phyloP scores from a whole-genome alignment of 805 yeast species.

The Metschnikowia corniflorae region DNA sequence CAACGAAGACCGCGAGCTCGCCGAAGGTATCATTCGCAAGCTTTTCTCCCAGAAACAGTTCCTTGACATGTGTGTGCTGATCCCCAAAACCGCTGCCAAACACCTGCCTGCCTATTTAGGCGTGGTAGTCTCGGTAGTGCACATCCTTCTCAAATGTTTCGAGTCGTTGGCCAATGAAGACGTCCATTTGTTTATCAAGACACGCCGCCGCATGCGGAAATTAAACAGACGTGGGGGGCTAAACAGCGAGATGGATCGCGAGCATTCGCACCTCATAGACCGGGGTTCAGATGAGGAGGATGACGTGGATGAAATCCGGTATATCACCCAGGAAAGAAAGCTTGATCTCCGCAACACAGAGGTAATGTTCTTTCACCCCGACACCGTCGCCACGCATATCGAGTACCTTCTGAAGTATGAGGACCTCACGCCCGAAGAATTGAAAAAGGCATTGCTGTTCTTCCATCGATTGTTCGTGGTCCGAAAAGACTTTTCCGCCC shows the following conservation, averaged over 20 bases:
- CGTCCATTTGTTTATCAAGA: slow-evolving; percentile 44
- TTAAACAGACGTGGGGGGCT: slow-evolving; percentile 23
- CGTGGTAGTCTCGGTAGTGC: slow-evolving; percentile 61
- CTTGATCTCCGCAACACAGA: slow-evolving; percentile 42
- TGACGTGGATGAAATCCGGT: slow-evolving; percentile 28
- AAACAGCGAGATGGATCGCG: slow-evolving; percentile 18
- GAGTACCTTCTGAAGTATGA: slow-evolving; percentile 55
- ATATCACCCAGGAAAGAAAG: slow-evolving; percentile 43
- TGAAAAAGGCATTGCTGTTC: slow-evolving; percentile 63
- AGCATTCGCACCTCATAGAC: slow-evolving; percentile 17
- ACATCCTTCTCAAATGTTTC: slow-evolving; percentile 61
- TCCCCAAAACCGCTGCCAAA: slow-evolving; percentile 63
- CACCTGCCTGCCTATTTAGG: slow-evolving; percentile 61
- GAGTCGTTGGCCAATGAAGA: slow-evolving; percentile 63
- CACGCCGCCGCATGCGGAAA: slow-evolving; percentile 38
- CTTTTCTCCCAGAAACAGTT: slow-evolving; percentile 67
- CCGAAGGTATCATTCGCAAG: slow-evolving; percentile 59
- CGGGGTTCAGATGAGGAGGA: slow-evolving; percentile 26
- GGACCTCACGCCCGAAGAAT: slow-evolving; percentile 57
- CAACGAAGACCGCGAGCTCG: slow-evolving; percentile 43
- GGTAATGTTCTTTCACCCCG: slow-evolving; percentile 51
- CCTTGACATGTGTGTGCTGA: slow-evolving; percentile 49
- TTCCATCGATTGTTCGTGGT: slow-evolving; percentile 66
- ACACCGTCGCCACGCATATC: slow-evolving; percentile 63
- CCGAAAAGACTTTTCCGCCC: slow-evolving; percentile 53